These are phyloP conservation scores for Daldinia bambusicola DNA, from an alignment of 495 filamentous ascomycete species.

Conservation along the genomic window DNA sequence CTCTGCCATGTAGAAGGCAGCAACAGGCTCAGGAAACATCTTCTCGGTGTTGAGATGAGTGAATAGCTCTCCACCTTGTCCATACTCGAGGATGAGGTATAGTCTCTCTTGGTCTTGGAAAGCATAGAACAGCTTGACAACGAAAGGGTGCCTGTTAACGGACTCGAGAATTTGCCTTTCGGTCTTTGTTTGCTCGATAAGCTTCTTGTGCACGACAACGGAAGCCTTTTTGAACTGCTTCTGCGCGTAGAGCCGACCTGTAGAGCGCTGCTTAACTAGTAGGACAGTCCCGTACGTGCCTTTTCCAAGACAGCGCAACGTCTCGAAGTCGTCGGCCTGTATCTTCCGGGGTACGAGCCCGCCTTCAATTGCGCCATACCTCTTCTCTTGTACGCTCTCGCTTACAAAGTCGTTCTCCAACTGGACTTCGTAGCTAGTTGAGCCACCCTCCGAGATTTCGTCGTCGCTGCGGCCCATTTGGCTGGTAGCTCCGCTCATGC, in stretches of 20 bases:
- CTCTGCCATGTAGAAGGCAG: conserved; percentile 98
- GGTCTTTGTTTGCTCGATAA: conserved; percentile 96
- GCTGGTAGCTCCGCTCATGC: conserved; percentile 47
- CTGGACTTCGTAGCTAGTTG: conserved; percentile 84
- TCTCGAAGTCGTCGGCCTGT: conserved; percentile 88
- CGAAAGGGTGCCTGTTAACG: conserved; percentile 94
- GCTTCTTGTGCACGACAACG: conserved; percentile 87
- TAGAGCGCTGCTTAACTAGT: conserved; percentile 86
- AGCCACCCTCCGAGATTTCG: conserved; percentile 56
- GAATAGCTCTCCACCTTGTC: conserved; percentile 96
- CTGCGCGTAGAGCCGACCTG: conserved; percentile 92
- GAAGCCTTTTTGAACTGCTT: conserved; percentile 99
- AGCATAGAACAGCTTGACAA: conserved; percentile 97
- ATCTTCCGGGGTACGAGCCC: conserved; percentile 74
- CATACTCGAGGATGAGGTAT: conserved; percentile 97
- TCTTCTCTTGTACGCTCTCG: conserved; percentile 65
- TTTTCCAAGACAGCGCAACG: conserved; percentile 94
- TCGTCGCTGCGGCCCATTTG: conserved; percentile 53
- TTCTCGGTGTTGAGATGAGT: conserved; percentile 86
- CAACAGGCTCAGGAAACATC: conserved; percentile 88
- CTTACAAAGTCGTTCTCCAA: conserved; percentile 90
- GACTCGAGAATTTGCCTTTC: conserved; percentile 94
- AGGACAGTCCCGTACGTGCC: conserved; percentile 94
- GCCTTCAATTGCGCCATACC: conserved; percentile 55
- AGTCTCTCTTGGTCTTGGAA: conserved; percentile 99